These are phyloP conservation scores for Gilbertella persicaria DNA, from an alignment of 371 early-diverging fungal genomes.

Conservation along the genomic window DNA sequence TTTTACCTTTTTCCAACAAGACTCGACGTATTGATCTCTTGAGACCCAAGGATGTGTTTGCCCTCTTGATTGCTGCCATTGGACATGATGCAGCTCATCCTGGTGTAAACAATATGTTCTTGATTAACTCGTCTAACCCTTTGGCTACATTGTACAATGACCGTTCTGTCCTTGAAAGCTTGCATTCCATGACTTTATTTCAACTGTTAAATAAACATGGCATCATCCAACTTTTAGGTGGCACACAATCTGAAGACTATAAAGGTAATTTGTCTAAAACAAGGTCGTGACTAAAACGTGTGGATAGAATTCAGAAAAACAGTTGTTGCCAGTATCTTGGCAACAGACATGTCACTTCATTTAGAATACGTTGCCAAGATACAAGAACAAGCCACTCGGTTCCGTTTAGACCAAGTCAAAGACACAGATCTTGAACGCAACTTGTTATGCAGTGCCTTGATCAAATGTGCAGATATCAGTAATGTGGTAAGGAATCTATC, in stretches of 20 bases:
- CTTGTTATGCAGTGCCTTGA: constrained; percentile 64
- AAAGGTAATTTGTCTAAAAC: constrained; percentile 27
- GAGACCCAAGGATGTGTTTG: constrained; percentile 68
- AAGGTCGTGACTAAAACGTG: background rate
- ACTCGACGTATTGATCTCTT: constrained; percentile 49
- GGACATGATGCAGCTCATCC: constrained; percentile 88
- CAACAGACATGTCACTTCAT: constrained; percentile 83
- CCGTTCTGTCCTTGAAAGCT: constrained; percentile 90
- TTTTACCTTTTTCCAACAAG: constrained; percentile 30
- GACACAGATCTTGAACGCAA: constrained; percentile 42
- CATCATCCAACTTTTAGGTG: constrained; percentile 39
- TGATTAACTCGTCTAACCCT: constrained; percentile 76
- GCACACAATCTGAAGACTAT: constrained; percentile 19
- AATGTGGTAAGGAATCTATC: constrained; percentile 70
- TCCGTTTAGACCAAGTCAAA: constrained; percentile 15
- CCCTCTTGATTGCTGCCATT: constrained; percentile 74
- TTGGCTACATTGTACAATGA: constrained; percentile 91
- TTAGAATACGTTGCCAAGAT: constrained; percentile 72
- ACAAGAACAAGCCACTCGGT: constrained; percentile 56
- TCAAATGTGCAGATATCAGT: constrained; percentile 86
- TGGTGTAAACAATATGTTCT: constrained; percentile 80
- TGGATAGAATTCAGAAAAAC: constrained; percentile 63
- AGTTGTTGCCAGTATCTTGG: constrained; percentile 69
- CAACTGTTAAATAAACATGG: constrained; percentile 74
- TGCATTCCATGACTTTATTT: constrained; percentile 87